Base-by-base conservation (phyloP, 352 stramenopile genomes). In the Globisporangium mamillatum region DNA sequence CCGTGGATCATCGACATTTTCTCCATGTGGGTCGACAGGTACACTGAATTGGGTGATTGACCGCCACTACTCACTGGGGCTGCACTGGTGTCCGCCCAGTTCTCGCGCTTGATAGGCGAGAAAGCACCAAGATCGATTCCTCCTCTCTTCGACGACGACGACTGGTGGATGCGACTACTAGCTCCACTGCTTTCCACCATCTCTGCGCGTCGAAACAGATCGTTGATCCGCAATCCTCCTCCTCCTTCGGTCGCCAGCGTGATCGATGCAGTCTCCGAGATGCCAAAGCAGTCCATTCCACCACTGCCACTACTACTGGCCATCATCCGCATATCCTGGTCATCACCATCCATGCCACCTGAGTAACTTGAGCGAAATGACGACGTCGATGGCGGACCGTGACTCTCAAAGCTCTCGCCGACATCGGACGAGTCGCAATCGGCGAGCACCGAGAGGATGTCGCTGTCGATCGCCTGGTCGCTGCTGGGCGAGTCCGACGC, bases 381-480 rank as follows among this genome's bases (percentile, higher is more conserved):
- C 57, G 48, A 46, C 5, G 55, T 57, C 7, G 60, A 70, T 16
- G 53, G 64, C 22, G 60, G 52, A 0, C 25, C 67, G 16, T 12
- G 36, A 48, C 20, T 14, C 71, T 41, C 50, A 60, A 60, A 64
- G 18, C 72, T 60, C 32, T 81, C 74, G 2, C 50, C 70, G 8
- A 77, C 56, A 27, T 90, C 82, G 14, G 77, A 77, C 0, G 65
- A 60, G 46, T 88, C 80, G 55, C 75, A 90, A 56, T 78, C 81
- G 0, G 82, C 84, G 22, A 92, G 71, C 3, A 92, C 79, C 6
- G 84, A 92, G 22, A 92, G 71, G 69, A 92, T 92, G 55, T 92
- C 84, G 29, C 80, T 90, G 70, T 92, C 84, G 53, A 92, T 92
- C 1, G 82, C 80, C 1, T 90, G 79, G 1, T 92, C 82, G 53